These are phyloP conservation scores for Yamadazyma paraphyllophila DNA, from an alignment of 805 yeast genomes.

Conservation along the genomic window DNA sequence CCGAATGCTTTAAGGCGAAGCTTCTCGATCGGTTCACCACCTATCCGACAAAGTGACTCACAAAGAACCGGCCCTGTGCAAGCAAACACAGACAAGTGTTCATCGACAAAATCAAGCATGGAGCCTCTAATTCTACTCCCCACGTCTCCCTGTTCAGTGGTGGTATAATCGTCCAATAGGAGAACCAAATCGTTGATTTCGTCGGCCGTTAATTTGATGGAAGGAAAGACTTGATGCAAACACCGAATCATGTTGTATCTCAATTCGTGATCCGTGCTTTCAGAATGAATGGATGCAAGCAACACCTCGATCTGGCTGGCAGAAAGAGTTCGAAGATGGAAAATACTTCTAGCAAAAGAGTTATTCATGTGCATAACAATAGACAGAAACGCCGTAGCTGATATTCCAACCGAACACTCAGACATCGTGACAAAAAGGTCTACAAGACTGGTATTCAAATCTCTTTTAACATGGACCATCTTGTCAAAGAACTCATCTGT, in stretches of 20 bases:
- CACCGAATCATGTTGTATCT: slow-evolving; percentile 26
- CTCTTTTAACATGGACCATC: neutral
- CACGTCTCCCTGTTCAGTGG: slow-evolving; percentile 86
- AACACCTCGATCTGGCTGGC: slow-evolving; percentile 18
- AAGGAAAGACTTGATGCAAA: neutral
- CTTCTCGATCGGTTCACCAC: slow-evolving; percentile 63
- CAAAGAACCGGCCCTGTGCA: neutral
- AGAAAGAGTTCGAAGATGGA: slow-evolving; percentile 15
- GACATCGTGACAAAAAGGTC: slow-evolving; percentile 3
- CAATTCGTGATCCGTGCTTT: slow-evolving; percentile 27
- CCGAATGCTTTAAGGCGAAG: slow-evolving; percentile 44
- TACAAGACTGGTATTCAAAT: neutral
- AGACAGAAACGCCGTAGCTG: neutral
- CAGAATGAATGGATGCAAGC: slow-evolving; percentile 23
- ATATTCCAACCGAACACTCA: neutral
- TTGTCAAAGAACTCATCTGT: neutral
- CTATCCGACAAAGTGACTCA: slow-evolving; percentile 35
- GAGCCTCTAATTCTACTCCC: slow-evolving; percentile 70
- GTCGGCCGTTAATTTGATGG: neutral
- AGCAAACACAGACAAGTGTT: slow-evolving; percentile 19
- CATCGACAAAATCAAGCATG: slow-evolving; percentile 40
- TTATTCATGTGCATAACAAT: slow-evolving; percentile 1
- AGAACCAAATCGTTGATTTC: slow-evolving; percentile 15
- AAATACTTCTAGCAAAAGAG: slow-evolving; percentile 39
- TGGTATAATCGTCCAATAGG: slow-evolving; percentile 72